Evolutionary conservation across 2,329 filamentous ascomycete species (phyloP), one percentile per base, ranked within the genome.

Genomic region (Sporothrix inflata): DNA sequence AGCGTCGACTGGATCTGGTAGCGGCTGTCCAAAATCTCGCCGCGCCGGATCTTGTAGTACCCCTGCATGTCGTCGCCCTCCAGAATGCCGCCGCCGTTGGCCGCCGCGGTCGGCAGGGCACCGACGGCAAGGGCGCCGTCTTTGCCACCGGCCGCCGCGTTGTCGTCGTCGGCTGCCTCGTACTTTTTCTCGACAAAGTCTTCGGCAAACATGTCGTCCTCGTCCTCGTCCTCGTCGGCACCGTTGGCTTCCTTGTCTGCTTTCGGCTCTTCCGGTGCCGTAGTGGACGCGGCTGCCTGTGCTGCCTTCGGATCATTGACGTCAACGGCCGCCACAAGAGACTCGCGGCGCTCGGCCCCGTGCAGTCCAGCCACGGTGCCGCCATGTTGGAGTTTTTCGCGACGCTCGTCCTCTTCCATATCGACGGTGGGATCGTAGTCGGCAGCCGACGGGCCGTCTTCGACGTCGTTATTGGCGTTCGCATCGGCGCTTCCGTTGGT

Each of bases 11-110:
- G 92, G 42, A 99, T 90, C 79, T 96, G 93, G 81, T 98, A 98
- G 45, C 94, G 92, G 40, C 91, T 91, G 77, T 97, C 92, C 74
- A 99, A 86, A 69, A 98, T 84, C 83, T 99, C 96, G 78, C 95
- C 94, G 53, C 94, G 90, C 72, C 97, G 94, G 72, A 98, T 91
- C 81, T 96, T 97, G 85, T 98, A 99, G 80, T 98, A 98, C 6
- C 95, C 96, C 78, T 99, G 94, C 69, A 92, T 90, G 79, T 98
- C 96, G 79, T 97, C 94, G 73, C 97, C 95, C 78, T 98, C 95
- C 69, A 98, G 88, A 80, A 95, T 92, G 74, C 91, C 93, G 74
- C 90, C 90, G 80, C 80, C 91, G 83, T 81, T 90, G 21, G 81
- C 83, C 61, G 85, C 84, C 57, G 85, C 84, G 24, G 85, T 85